Evolutionary conservation across 2,329 filamentous ascomycete genomes (phyloP).

Genomic region (Juglanconis oblonga): DNA sequence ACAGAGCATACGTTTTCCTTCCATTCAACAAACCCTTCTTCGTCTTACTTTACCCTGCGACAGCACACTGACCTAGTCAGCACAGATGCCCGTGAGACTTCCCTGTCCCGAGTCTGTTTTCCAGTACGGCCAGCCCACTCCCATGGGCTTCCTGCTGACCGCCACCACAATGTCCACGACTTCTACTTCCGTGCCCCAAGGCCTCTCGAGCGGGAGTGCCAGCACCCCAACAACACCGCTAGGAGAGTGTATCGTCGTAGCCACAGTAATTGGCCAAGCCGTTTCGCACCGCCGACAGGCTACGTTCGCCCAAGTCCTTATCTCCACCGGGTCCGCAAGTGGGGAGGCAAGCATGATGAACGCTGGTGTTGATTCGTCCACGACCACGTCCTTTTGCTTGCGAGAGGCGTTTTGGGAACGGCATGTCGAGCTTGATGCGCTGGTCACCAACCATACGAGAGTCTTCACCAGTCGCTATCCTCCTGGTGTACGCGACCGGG

Average conservation of each 20-base stretch:
- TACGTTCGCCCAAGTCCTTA: slow-evolving; percentile 11
- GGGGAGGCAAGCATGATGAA: slow-evolving; percentile 21
- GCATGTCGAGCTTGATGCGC: slow-evolving; percentile 24
- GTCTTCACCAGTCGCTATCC: slow-evolving; percentile 17
- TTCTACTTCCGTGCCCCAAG: not conserved
- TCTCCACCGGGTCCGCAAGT: slow-evolving; percentile 23
- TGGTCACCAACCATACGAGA: slow-evolving; percentile 18
- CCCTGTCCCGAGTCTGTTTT: slow-evolving; percentile 25
- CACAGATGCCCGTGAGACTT: slow-evolving; percentile 24
- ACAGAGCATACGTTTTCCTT: slow-evolving; percentile 18
- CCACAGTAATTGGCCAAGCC: not conserved
- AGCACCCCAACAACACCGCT: no score
- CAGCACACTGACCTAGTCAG: not conserved
- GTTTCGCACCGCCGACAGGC: not conserved
- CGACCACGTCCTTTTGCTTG: slow-evolving; percentile 4
- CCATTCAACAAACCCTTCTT: not conserved
- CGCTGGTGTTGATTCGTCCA: slow-evolving; percentile 21
- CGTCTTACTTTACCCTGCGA: slow-evolving; percentile 2
- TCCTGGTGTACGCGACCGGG: slow-evolving; percentile 16
- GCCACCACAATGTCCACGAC: slow-evolving; percentile 5
- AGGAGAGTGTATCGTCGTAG: not conserved
- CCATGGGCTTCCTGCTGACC: slow-evolving; percentile 21
- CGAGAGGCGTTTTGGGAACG: slow-evolving; percentile 23
- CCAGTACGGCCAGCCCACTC: slow-evolving; percentile 23
- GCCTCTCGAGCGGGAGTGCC: no score